Evolutionary conservation across 2,329 filamentous ascomycete species (phyloP), one percentile per base, ranked within the genome.

Genomic region (Amesomyces nigricolor): DNA sequence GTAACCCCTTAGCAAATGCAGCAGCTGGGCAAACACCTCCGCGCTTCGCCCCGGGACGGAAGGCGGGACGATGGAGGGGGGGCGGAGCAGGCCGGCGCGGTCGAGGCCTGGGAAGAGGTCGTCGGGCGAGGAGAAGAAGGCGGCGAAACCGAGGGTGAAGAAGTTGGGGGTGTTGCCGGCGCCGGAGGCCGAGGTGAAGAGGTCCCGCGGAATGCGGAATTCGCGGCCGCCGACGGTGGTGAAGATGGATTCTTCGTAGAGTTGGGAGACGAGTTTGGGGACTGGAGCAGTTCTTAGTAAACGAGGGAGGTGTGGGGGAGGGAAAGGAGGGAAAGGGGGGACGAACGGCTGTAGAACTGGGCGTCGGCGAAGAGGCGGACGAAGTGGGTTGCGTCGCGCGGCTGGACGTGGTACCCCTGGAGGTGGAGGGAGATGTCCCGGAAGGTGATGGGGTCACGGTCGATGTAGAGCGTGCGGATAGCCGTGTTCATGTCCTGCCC

Each of bases 81-180:
- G 92, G 0, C 92, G 86, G 42, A 96, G 82, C 17, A 96, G 80
- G 13, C 85, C 83, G 58, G 85, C 82, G 50, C 89, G 83, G 56
- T 91, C 84, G 0, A 96, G 80, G 1, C 91, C 92, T 0, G 92
- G 92, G 63, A 96, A 96, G 5, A 91, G 80, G 64, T 95, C 87
- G 13, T 82, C 78, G 0, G 88, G 88, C 2, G 83, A 84, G 14
- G 85, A 86, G 74, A 96, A 95, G 78, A 95, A 95, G 64, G 89
- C 82, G 38, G 85, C 87, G 66, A 95, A 96, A 57, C 91, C 91
- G 3, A 96, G 80, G 0, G 90, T 87, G 76, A 97, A 97, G 78
- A 91, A 97, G 70, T 97, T 97, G 11, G 91, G 91, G n/a, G 84
- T 86, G 72, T 97, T 91, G 26, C 91, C 92, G 0, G 91, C 89